Evolutionary conservation across 1,139 yeast species (phyloP), one percentile per base, ranked within the genome.

Genomic region (Blastobotrys malaysiensis): DNA sequence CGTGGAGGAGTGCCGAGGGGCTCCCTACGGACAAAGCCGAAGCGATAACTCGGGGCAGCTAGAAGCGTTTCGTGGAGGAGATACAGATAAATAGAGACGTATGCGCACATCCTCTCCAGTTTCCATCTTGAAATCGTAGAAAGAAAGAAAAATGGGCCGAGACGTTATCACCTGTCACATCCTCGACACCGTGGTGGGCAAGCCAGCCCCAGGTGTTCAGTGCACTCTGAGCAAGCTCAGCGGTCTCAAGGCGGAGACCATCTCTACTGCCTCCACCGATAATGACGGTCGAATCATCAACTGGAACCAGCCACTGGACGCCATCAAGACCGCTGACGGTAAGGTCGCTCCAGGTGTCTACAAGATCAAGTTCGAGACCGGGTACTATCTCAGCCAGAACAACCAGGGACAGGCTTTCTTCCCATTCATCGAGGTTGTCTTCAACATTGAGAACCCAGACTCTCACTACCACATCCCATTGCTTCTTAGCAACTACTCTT

Each of bases 401-500:
- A 61, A 63, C 11, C 63, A 63, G 24, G 70, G 69, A 36, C 56
- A 63, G 45, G 67, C 69, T 20, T 89, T 89, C 68, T 89, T 88
- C 74, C 97, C 97, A 0, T 86, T 79, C 65, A 88, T 88, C 7
- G 97, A 89, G 58, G 86, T 89, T 49, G 75, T 78, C 0, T 89
- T 89, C 66, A 78, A 78, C 46, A 80, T 89, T 5, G 77, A 77
- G 9, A 74, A 77, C 59, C 85, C 86, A 0, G 90, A 84, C 60
- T 73, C 79, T 44, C 97, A 90, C 69, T 90, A 88, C 70, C 97
- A 90, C 67, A 84, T 90, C 54, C 97, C 97, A 0, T 73, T 90
- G 59, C 75, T 90, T 54, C 74, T 90, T 54, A 83, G 96, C 47
- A 88, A 88, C 66, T 87, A 84, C 69, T 86, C 96, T 48, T 90